Conservation (phyloP, 1,139 yeast genomes). For the Zygoascus sp. region DNA sequence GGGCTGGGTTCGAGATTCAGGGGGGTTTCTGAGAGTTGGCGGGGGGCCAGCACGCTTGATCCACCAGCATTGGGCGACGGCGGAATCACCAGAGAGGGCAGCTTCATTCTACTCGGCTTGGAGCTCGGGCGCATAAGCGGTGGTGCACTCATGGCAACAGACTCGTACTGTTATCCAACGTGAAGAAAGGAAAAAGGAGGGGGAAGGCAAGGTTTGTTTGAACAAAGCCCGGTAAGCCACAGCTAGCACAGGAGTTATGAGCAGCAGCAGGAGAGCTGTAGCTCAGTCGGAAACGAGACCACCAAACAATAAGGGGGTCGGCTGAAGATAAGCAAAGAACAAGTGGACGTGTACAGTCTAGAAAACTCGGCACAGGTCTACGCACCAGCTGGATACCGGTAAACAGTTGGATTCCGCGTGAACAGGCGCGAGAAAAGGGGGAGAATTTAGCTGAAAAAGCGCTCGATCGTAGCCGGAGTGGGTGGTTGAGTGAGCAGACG, state of each 20-base stretch:
- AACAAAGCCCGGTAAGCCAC: background rate
- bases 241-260: background rate
- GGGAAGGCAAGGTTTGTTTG: background rate
- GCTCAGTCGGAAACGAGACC: too few species aligned
- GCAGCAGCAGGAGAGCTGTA: too few species aligned
- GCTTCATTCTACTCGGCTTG: slow-evolving; percentile 30
- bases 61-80: slow-evolving; percentile 18
- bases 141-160: slow-evolving; percentile 33
- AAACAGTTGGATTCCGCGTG: too few species aligned
- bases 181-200: too few species aligned
- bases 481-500: background rate
- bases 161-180: too few species aligned
- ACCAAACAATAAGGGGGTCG: background rate
- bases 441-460: too few species aligned
- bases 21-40: slow-evolving; percentile 6
- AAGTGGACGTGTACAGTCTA: too few species aligned
- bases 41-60: slow-evolving; percentile 8
- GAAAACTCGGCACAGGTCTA: too few species aligned
- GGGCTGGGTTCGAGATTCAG: slow-evolving; percentile 16
- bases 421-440: too few species aligned
- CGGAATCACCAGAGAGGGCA: slow-evolving; percentile 33
- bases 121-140: slow-evolving; percentile 33
- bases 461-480: too few species aligned
- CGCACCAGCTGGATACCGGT: too few species aligned
- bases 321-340: background rate